phyloP scores from a whole-genome alignment of 176 grass and related monocot species.

The Oryza brachyantha region DNA sequence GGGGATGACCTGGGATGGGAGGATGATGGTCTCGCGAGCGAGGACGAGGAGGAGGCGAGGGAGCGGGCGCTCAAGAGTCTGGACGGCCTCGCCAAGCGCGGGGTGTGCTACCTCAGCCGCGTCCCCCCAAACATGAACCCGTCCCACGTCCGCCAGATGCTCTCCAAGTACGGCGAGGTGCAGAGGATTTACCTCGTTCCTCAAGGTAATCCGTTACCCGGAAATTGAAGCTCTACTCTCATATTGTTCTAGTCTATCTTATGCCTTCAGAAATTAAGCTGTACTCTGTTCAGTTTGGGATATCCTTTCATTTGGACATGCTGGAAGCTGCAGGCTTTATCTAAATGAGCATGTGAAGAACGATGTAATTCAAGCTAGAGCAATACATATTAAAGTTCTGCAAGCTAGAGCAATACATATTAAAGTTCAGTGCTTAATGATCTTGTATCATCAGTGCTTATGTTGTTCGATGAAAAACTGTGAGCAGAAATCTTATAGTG shows the following conservation, averaged over 20 bases:
- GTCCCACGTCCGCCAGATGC: slow-evolving; percentile 76
- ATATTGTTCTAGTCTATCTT: no score
- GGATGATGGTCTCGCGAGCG: slow-evolving; percentile 1
- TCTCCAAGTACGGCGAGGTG: slow-evolving; percentile 85
- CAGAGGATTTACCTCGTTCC: slow-evolving; percentile 83
- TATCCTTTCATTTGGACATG: not conserved
- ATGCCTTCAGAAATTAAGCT: not conserved
- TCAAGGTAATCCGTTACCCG: slow-evolving; percentile 65
- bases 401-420: not conserved
- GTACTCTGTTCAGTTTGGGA: not conserved
- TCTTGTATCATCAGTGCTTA: not conserved
- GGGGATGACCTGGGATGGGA: not conserved
- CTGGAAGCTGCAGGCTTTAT: not conserved
- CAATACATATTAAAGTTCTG: not conserved
- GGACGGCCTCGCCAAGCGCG: slow-evolving; percentile 47
- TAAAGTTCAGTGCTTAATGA: not conserved
- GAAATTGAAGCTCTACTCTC: no score
- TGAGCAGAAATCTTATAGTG: not conserved
- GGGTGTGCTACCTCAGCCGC: slow-evolving; percentile 90
- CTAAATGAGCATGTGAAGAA: not conserved
- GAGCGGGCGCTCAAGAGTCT: slow-evolving; percentile 29
- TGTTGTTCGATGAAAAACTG: not conserved
- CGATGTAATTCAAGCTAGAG: not conserved
- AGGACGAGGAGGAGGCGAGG: slow-evolving; percentile 13
- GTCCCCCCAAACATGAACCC: slow-evolving; percentile 92